Percentiles rank a stretch among this genome's conserved stretches.
These are phyloP conservation scores for Kluyveromyces aestuarii DNA, from an alignment of 805 yeast species.

Conservation along the genomic window DNA sequence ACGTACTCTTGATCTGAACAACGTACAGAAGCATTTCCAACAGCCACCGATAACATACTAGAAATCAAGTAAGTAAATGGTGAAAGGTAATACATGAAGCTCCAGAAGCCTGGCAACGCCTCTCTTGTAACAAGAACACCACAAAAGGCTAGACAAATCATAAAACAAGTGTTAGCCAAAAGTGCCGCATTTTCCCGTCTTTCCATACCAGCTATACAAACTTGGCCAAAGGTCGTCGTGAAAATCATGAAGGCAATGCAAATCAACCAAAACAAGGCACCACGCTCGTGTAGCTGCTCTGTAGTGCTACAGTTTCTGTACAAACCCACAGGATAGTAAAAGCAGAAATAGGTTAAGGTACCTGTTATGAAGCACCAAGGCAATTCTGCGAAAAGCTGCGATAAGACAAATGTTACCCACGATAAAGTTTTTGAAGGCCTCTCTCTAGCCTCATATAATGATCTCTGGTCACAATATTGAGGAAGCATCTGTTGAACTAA, in stretches of 20 bases:
- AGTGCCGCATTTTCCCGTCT: conserved; percentile 10
- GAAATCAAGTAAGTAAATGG: conserved; percentile 37
- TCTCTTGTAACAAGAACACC: conserved; percentile 32
- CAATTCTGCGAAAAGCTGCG: conserved; percentile 29
- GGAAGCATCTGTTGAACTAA: conserved; percentile 33
- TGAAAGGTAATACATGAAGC: conserved; percentile 32
- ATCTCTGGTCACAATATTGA: conserved; percentile 31
- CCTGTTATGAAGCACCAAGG: conserved; percentile 27
- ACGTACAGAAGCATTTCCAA: conserved; percentile 36
- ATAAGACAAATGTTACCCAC: conserved; percentile 31
- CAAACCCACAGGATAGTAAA: conserved; percentile 34
- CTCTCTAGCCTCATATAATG: conserved; percentile 34
- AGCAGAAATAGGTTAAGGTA: conserved; percentile 27
- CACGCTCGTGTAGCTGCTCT: conserved; percentile 38
- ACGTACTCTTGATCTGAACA: conserved; percentile 30
- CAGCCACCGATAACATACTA: conserved; percentile 40
- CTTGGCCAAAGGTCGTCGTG: conserved; percentile 30
- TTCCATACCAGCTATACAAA: conserved; percentile 19
- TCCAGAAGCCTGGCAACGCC: conserved; percentile 36
- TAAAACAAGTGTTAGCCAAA: conserved; percentile 24
- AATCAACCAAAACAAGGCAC: conserved; percentile 39
- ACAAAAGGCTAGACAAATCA: conserved; percentile 30
- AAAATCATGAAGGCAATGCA: conserved; percentile 40
- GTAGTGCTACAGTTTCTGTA: conserved; percentile 28
- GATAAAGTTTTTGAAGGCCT: conserved; percentile 33